Percentiles rank a stretch among this genome's conserved stretches.
These are phyloP conservation scores for Chlorella sp. DNA, from an alignment of 139 green algal species.

Conservation along the genomic window DNA sequence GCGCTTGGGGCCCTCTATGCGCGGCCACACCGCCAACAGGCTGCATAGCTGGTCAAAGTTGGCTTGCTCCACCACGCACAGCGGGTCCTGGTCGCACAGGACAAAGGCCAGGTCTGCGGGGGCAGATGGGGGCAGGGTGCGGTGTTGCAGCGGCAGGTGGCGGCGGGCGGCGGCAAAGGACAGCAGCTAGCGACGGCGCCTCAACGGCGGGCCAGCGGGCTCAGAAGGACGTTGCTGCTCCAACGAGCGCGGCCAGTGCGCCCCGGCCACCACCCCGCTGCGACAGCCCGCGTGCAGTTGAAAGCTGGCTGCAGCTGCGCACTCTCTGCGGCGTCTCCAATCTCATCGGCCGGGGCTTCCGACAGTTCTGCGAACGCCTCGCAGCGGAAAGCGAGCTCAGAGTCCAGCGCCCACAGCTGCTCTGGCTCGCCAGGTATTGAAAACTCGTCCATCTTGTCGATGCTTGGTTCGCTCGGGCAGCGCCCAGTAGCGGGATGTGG, in stretches of 20 bases:
- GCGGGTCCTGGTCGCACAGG: slow-evolving; percentile 64
- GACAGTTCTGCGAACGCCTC: slow-evolving; percentile 27
- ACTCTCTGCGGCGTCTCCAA: slow-evolving; percentile 50
- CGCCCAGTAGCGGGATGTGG: too few relatives aligned
- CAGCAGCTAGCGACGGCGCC: not conserved
- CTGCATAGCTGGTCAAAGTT: slow-evolving; percentile 61
- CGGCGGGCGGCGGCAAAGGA: not conserved
- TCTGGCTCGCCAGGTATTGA: slow-evolving; percentile 39
- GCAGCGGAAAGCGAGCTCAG: slow-evolving; percentile 2
- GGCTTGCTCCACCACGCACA: slow-evolving; percentile 60
- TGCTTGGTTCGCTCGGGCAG: too few relatives aligned
- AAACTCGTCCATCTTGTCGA: slow-evolving; percentile 39
- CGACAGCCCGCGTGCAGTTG: slow-evolving; percentile 11
- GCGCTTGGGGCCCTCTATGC: slow-evolving; percentile 46
- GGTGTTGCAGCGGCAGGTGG: too few relatives aligned
- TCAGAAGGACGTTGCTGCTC: not conserved
- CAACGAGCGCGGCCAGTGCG: not conserved
- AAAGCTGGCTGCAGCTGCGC: not conserved
- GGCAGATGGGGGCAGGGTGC: not conserved
- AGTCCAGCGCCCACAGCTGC: slow-evolving; percentile 34
- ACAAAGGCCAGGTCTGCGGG: slow-evolving; percentile 59
- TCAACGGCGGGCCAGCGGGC: not conserved
- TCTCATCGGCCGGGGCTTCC: slow-evolving; percentile 4
- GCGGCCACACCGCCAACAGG: slow-evolving; percentile 44
- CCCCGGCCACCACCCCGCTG: not conserved